A percentile compares a stretch with the other conserved stretches of the same genome.
phyloP scores from a whole-genome alignment of 192 early-diverging fungal species.

The Cetraspora pellucida region DNA sequence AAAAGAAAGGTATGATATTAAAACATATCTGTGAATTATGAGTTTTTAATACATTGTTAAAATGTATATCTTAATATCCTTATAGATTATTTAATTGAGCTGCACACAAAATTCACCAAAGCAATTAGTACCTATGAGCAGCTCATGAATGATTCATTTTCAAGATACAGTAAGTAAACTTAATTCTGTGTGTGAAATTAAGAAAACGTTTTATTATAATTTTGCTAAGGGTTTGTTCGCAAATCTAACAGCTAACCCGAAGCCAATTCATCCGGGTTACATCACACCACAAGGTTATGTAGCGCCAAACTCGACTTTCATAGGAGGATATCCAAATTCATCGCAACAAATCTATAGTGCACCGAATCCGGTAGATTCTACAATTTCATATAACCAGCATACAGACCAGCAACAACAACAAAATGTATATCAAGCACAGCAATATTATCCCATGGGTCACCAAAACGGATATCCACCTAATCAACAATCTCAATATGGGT shows the following conservation, averaged over 20 bases:
- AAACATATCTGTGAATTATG: neutral
- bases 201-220: neutral
- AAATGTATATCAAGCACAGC: conserved; percentile 27
- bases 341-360: conserved; percentile 20
- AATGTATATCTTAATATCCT: conserved; percentile 1
- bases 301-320: neutral
- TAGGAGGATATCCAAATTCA: neutral
- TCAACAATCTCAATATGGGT: conserved; percentile 33
- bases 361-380: conserved; percentile 32
- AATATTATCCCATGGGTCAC: conserved; percentile 38
- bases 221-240: neutral
- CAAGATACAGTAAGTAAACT: conserved; percentile 51
- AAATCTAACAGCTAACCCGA: too few species aligned
- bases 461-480: conserved; percentile 38
- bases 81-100: conserved; percentile 69
- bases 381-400: conserved; percentile 27
- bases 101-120: conserved; percentile 74
- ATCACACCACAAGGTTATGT: too few species aligned
- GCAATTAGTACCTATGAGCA: conserved; percentile 75
- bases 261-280: too few species aligned
- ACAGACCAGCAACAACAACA: conserved; percentile 38
- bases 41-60: neutral
- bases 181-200: conserved; percentile 27
- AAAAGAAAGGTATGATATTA: conserved; percentile 71
- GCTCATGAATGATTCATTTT: conserved; percentile 68